These are phyloP conservation scores for Metarhizium brunneum DNA, from an alignment of 2,329 filamentous ascomycete genomes.

Conservation along the genomic window DNA sequence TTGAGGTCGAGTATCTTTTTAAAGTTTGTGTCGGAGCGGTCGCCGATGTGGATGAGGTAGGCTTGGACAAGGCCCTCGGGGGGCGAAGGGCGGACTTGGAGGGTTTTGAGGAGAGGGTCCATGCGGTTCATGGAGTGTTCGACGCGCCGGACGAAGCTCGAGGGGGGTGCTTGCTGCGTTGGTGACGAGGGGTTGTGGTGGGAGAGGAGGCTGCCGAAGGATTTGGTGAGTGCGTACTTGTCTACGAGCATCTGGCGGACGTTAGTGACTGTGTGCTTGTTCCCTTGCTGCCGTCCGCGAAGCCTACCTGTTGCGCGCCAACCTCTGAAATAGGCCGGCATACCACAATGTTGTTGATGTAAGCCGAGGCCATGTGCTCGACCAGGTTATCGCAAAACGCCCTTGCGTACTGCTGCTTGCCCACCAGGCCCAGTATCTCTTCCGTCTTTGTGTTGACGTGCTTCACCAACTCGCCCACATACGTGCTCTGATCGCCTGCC, in stretches of 20 bases:
- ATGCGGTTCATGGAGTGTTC: slow-evolving; percentile 76
- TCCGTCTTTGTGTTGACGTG: slow-evolving; percentile 62
- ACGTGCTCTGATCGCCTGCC: slow-evolving; percentile 88
- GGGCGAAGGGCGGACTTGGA: slow-evolving; percentile 86
- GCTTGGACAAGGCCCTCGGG: slow-evolving; percentile 93
- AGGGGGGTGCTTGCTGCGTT: slow-evolving; percentile 30
- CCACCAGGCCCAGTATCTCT: slow-evolving; percentile 67
- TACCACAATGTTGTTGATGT: slow-evolving; percentile 75
- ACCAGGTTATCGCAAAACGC: slow-evolving; percentile 96
- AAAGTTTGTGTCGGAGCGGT: slow-evolving; percentile 91
- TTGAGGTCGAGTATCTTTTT: slow-evolving; percentile 93
- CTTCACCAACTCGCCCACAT: slow-evolving; percentile 72
- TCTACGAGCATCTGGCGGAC: slow-evolving; percentile 75
- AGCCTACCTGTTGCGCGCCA: slow-evolving; percentile 73
- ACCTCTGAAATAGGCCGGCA: slow-evolving; percentile 88
- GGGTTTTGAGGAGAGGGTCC: slow-evolving; percentile 87
- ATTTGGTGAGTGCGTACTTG: slow-evolving; percentile 81
- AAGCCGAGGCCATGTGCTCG: slow-evolving; percentile 71
- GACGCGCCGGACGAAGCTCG: slow-evolving; percentile 76
- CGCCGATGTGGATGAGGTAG: slow-evolving; percentile 93
- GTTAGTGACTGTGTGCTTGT: not conserved
- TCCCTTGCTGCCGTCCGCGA: not conserved
- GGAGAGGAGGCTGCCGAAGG: slow-evolving; percentile 61
- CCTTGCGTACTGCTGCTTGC: slow-evolving; percentile 87
- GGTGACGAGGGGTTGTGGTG: slow-evolving; percentile 43